phyloP scores from a whole-genome alignment of 164 flowering plant species.

The Kalanchoe fedtschenkoi region DNA sequence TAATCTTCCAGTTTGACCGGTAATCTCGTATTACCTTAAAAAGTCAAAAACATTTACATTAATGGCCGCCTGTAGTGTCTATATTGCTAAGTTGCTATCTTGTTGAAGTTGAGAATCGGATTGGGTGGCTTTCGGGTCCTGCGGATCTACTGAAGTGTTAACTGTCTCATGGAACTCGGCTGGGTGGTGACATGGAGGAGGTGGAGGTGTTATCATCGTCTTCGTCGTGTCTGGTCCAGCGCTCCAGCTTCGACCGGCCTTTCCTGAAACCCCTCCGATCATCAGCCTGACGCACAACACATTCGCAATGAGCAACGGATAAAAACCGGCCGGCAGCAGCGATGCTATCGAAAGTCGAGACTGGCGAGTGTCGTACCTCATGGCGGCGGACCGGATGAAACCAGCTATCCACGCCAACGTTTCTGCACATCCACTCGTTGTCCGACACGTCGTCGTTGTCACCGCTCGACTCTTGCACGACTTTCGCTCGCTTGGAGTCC shows the following conservation, averaged over 20 bases:
- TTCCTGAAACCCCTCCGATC: background rate
- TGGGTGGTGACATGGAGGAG: background rate
- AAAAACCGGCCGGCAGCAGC: too few species aligned
- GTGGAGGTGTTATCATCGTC: background rate
- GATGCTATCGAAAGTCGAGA: too few species aligned
- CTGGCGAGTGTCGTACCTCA: background rate
- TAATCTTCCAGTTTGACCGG: too few species aligned
- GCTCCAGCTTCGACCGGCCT: conserved; percentile 1
- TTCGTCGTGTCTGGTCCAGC: background rate
- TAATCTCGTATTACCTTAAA: too few species aligned
- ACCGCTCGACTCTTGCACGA: background rate
- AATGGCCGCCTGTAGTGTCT: too few species aligned
- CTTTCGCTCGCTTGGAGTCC: background rate
- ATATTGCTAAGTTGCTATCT: too few species aligned
- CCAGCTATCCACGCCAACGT: background rate
- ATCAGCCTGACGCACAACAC: too few species aligned
- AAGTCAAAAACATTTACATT: too few species aligned
- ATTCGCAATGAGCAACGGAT: too few species aligned
- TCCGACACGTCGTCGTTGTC: background rate
- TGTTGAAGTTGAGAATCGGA: too few species aligned
- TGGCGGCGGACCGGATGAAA: background rate
- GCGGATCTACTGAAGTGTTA: too few species aligned
- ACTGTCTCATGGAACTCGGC: background rate
- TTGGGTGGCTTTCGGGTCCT: too few species aligned
- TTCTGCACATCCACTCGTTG: conserved; percentile 2